Percentiles rank a stretch among this genome's conserved stretches.
Conservation (phyloP, 495 filamentous ascomycete genomes). For the Penicillium manginii region DNA sequence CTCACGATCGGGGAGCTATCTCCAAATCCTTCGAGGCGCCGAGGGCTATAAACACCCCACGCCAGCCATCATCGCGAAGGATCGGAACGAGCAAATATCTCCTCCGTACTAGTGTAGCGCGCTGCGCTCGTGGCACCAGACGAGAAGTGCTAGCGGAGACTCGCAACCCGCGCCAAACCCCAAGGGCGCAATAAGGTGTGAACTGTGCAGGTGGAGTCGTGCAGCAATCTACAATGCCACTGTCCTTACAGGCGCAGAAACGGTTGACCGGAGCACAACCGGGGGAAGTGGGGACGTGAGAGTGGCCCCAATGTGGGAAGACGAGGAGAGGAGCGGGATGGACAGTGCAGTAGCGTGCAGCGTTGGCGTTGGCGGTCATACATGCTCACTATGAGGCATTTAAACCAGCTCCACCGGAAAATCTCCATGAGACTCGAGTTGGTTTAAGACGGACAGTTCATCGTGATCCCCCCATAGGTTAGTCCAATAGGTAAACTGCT, state of each 20-base stretch:
- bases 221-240: slow-evolving; percentile 3
- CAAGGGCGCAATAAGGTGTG: slow-evolving; percentile 32
- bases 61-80: background rate
- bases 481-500: slow-evolving; percentile 12
- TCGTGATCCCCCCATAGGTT: slow-evolving; percentile 7
- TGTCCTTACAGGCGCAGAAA: slow-evolving; percentile 11
- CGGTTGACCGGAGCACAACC: slow-evolving; percentile 32
- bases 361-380: background rate
- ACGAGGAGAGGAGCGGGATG: slow-evolving; percentile 1
- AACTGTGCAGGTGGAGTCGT: slow-evolving; percentile 33
- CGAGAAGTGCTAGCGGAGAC: slow-evolving; percentile 2
- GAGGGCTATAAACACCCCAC: background rate
- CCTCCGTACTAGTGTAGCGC: slow-evolving; percentile 6
- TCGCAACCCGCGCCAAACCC: background rate
- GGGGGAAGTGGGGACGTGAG: slow-evolving; percentile 30
- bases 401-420: slow-evolving; percentile 12
- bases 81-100: slow-evolving; percentile 1
- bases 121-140: slow-evolving; percentile 20
- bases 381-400: slow-evolving; percentile 28
- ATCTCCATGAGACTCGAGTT: background rate
- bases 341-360: slow-evolving; percentile 3
- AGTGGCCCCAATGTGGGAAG: background rate
- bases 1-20: slow-evolving; percentile 1
- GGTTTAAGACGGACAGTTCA: background rate
- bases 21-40: slow-evolving; percentile 1